These are phyloP conservation scores for Leonotis leonurus DNA, from an alignment of 257 asterid species.

Conservation along the genomic window DNA sequence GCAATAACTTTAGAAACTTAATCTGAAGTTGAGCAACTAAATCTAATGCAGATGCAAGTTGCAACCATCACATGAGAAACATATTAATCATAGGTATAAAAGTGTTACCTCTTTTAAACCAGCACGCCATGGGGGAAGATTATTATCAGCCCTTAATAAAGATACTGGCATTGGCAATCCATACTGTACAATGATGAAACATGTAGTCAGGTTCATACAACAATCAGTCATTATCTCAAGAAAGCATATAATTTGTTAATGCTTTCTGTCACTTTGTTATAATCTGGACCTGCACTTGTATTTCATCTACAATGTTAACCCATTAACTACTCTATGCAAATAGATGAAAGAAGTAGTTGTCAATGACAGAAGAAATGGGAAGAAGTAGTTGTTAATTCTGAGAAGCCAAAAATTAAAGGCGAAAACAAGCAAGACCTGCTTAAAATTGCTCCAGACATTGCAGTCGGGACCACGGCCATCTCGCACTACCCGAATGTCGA, in stretches of 20 bases:
- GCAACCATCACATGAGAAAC: neutral
- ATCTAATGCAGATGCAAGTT: neutral
- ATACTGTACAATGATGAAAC: no score
- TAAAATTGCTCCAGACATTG: constrained; percentile 91
- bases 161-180: constrained; percentile 86
- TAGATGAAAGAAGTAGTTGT: no score
- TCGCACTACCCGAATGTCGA: constrained; percentile 97
- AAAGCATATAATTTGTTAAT: no score
- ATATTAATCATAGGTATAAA: constrained; percentile 2
- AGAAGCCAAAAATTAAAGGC: neutral
- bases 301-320: no score
- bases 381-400: neutral
- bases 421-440: constrained; percentile 50
- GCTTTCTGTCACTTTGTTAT: no score
- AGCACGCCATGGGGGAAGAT: constrained; percentile 95
- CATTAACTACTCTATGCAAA: no score
- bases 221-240: no score
- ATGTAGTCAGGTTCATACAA: no score
- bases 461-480: constrained; percentile 98
- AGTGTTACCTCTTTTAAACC: constrained; percentile 72
- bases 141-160: constrained; percentile 90
- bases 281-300: no score
- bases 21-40: neutral
- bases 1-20: neutral
- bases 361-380: no score